These are phyloP conservation scores for Mycena belliarum DNA, from an alignment of 768 basidiomycete species.

Conservation along the genomic window DNA sequence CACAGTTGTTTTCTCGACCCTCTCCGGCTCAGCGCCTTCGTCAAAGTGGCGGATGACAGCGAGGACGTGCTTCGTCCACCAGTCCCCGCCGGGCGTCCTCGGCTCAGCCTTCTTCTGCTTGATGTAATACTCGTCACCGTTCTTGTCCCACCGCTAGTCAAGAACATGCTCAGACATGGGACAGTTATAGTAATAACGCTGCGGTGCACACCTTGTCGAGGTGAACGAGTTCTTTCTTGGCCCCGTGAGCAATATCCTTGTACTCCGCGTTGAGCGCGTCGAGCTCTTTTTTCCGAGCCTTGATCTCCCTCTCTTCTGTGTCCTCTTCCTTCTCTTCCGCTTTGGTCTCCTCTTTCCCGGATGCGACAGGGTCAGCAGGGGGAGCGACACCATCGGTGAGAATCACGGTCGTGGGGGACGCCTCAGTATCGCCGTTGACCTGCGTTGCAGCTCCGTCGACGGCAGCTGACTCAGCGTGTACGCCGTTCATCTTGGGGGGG, in stretches of 20 bases:
- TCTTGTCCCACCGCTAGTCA: slow-evolving; percentile 12
- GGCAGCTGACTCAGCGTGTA: too few species aligned
- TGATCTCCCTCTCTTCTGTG: slow-evolving; percentile 6
- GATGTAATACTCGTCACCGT: slow-evolving; percentile 17
- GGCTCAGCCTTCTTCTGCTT: slow-evolving; percentile 11
- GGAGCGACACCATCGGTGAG: too few species aligned
- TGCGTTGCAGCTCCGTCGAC: too few species aligned
- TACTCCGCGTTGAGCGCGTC: slow-evolving; percentile 14
- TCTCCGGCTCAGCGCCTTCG: slow-evolving; percentile 3
- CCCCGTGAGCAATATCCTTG: slow-evolving; percentile 7
- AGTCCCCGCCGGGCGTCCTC: slow-evolving; percentile 1
- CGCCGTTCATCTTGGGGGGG: too few species aligned
- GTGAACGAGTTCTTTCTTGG: slow-evolving; percentile 15
- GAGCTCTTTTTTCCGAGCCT: slow-evolving; percentile 15
- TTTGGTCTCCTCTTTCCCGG: background rate
- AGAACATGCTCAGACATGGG: background rate
- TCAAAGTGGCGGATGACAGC: slow-evolving; percentile 16
- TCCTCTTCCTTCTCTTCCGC: slow-evolving; percentile 2
- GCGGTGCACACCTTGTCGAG: slow-evolving; percentile 15
- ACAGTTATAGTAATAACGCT: background rate
- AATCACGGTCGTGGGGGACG: too few species aligned
- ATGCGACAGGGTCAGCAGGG: too few species aligned
- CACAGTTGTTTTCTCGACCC: slow-evolving; percentile 12
- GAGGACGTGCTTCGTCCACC: slow-evolving; percentile 17
- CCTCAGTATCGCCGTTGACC: too few species aligned